Evolutionary conservation across 2,329 filamentous ascomycete species (phyloP).

Genomic region (Coniochaeta pulveracea): DNA sequence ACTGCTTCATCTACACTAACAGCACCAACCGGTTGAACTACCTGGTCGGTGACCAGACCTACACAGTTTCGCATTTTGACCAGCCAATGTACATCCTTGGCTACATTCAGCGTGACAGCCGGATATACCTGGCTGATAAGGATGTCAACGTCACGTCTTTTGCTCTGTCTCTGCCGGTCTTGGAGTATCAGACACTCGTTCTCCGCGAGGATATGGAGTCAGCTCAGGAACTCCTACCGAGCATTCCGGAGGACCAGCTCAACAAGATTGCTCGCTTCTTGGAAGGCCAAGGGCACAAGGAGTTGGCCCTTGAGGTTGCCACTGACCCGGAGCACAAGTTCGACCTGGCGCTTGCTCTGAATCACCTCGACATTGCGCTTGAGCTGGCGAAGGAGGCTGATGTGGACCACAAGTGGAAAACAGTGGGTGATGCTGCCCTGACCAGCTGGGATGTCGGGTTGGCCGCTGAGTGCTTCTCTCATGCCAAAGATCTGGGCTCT

Average conservation of each 20-base stretch:
- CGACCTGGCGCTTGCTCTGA: constrained; percentile 74
- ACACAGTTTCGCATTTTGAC: constrained; percentile 96
- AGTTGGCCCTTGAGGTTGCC: constrained; percentile 85
- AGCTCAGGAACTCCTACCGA: constrained; percentile 71
- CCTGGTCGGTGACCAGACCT: constrained; percentile 93
- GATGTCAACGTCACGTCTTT: constrained; percentile 89
- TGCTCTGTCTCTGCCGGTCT: constrained; percentile 76
- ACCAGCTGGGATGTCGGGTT: constrained; percentile 76
- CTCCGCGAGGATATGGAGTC: constrained; percentile 88
- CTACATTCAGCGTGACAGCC: constrained; percentile 90
- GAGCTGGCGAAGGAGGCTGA: constrained; percentile 75
- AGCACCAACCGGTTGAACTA: constrained; percentile 94
- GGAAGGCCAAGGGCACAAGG: constrained; percentile 94
- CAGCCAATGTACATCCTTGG: constrained; percentile 89
- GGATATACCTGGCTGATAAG: constrained; percentile 91
- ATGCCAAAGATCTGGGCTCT: constrained; percentile 83
- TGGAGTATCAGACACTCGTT: constrained; percentile 95
- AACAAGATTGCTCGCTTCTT: constrained; percentile 98
- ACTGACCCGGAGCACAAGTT: constrained; percentile 96
- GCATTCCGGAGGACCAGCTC: constrained; percentile 83
- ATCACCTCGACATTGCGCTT: constrained; percentile 74
- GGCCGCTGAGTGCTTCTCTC: constrained; percentile 84
- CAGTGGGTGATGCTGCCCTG: constrained; percentile 83
- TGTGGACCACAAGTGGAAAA: constrained; percentile 97
- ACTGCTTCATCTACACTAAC: constrained; percentile 99